Evolutionary conservation across 768 basidiomycete genomes (phyloP).

Genomic region (Steccherinum ochraceum): DNA sequence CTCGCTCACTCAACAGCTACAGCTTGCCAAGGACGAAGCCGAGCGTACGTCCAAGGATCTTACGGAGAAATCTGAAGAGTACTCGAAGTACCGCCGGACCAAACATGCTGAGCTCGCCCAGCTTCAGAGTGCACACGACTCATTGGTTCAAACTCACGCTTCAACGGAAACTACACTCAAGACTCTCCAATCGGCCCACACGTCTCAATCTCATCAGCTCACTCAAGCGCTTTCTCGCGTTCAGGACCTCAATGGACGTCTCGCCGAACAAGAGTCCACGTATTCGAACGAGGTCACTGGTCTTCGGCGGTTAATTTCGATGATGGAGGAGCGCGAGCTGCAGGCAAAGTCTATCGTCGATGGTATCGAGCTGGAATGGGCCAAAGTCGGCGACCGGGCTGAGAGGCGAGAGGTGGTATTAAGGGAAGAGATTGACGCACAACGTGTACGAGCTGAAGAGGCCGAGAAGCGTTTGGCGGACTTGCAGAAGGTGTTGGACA

Average conservation of each 20-base stretch:
- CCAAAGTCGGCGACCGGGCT: conserved; percentile 60
- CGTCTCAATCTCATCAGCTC: conserved; percentile 66
- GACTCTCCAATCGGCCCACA: conserved; percentile 66
- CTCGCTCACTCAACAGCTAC: conserved; percentile 73
- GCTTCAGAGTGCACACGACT: conserved; percentile 74
- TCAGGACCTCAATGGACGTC: conserved; percentile 66
- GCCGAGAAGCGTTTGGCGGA: conserved; percentile 68
- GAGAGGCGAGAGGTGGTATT: conserved; percentile 62
- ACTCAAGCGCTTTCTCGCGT: conserved; percentile 71
- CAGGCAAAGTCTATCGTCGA: conserved; percentile 81
- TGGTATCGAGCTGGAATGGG: conserved; percentile 78
- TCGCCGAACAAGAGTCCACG: conserved; percentile 81
- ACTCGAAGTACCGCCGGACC: conserved; percentile 71
- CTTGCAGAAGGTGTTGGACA: conserved; percentile 65
- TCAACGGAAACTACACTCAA: conserved; percentile 65
- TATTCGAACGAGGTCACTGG: conserved; percentile 74
- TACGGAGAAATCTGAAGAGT: conserved; percentile 70
- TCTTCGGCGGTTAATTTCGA: conserved; percentile 65
- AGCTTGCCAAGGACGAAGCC: conserved; percentile 70
- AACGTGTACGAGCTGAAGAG: conserved; percentile 60
- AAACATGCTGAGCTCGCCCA: conserved; percentile 75
- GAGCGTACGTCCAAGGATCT: conserved; percentile 69
- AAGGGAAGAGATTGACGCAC: conserved; percentile 65
- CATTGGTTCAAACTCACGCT: conserved; percentile 59
- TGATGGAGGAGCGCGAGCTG: conserved; percentile 86